Base-by-base conservation (phyloP, 495 filamentous ascomycete species). In the Neurospora discreta region DNA sequence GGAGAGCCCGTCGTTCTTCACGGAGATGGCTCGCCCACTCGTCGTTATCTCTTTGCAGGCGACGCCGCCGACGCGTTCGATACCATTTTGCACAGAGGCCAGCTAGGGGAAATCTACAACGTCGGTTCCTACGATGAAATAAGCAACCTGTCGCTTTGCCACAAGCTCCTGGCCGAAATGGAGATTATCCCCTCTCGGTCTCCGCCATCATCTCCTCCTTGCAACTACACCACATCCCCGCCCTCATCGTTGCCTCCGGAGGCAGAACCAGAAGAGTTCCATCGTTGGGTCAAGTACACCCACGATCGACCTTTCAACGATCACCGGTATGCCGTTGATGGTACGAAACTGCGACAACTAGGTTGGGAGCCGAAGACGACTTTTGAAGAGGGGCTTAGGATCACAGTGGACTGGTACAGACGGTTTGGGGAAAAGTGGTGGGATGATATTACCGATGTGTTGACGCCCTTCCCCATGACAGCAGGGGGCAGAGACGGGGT, bases 31-130 rank as follows among this genome's bases (percentile, higher is more conserved):
- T 85, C 82, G 6, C 88, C 89, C 18, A 89, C 87, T 3, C 85
- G 90, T 8, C 85, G 89, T 69, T 93, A 92, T 77, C 85, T 93
- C 20, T 92, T 87, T 74, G 91, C 88, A 8, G 87, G 85, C 18
- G 91, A 93, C 78, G 90, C 90, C 11, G 89, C 90, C n/a, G 89
- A 93, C 75, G 91, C 89, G 16, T 90, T 92, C 73, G 90, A 93
- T 81, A 91, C 89, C 0, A 90, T 93, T 74, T 84, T 93, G 15
- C 91, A 93, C 84, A 87, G 85, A 69, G 91, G 91, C 41, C 72
- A 78, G 40, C 80, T 88, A 41, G 90, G 90, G 9, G 86, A 92
- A 74, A 87, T 89, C 46, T 93, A 93, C 83, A 93, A 93, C 76
- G 87, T 93, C 23, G 87, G 86, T 52, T 92, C 91, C 0, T 81